Percentiles rank a stretch among this genome's conserved stretches.
phyloP scores from a whole-genome alignment of 495 filamentous ascomycete species.

The Penicillium daleae region DNA sequence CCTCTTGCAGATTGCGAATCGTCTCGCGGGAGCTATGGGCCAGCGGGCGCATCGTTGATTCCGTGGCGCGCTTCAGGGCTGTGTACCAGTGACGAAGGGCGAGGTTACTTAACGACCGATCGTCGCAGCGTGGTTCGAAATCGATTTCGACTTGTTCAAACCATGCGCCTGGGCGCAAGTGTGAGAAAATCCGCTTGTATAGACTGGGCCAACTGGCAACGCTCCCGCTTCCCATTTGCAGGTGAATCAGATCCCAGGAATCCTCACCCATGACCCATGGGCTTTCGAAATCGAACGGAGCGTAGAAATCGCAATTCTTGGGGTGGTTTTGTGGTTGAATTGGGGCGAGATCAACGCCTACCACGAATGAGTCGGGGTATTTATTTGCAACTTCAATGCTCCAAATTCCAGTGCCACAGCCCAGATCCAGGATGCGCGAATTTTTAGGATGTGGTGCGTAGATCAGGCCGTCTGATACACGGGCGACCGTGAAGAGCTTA shows the following conservation, averaged over 20 bases:
- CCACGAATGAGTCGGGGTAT: constrained; percentile 64
- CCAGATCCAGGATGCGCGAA: constrained; percentile 74
- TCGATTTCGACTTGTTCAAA: constrained; percentile 96
- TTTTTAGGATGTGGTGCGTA: constrained; percentile 56
- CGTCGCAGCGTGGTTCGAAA: constrained; percentile 75
- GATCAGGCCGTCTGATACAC: constrained; percentile 54
- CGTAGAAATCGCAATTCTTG: constrained; percentile 67
- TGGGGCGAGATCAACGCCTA: constrained; percentile 75
- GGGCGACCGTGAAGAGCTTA: constrained; percentile 70
- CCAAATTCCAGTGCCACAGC: constrained; percentile 92
- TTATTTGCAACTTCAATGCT: constrained; percentile 80
- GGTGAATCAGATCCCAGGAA: constrained; percentile 85
- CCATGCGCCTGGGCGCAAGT: constrained; percentile 80
- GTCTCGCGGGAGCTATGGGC: constrained; percentile 65
- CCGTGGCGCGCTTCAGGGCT: constrained; percentile 71
- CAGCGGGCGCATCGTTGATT: constrained; percentile 64
- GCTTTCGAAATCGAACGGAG: constrained; percentile 75
- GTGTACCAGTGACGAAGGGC: constrained; percentile 67
- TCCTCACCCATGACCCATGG: constrained; percentile 77
- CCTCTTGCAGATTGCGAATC: constrained; percentile 62
- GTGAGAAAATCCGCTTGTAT: constrained; percentile 72
- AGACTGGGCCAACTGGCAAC: constrained; percentile 76
- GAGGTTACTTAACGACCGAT: constrained; percentile 60
- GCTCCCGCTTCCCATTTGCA: constrained; percentile 80
- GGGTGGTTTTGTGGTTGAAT: constrained; percentile 81